phyloP scores from a whole-genome alignment of 345 rosid genomes.

The Bruguiera gymnorhiza region DNA sequence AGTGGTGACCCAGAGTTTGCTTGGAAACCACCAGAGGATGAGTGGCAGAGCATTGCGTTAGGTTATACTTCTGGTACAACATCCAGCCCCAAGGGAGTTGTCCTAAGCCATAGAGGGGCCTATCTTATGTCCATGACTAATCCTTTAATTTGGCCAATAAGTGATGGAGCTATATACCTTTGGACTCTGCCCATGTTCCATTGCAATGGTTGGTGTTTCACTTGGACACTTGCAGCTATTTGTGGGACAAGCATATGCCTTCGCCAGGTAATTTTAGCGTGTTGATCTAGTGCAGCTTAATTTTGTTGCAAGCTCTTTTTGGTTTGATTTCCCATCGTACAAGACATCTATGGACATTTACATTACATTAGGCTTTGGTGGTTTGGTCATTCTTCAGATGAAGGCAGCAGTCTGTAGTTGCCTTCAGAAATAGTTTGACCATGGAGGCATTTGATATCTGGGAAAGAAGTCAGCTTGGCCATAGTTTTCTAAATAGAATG shows the following conservation, averaged over 20 bases:
- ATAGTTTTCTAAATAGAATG: not conserved
- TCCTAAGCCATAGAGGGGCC: slow-evolving; percentile 87
- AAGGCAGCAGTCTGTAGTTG: not conserved
- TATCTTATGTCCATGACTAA: slow-evolving; percentile 67
- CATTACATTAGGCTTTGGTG: not conserved
- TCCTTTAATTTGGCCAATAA: slow-evolving; percentile 81
- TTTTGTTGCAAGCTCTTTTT: not conserved
- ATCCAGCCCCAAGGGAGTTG: slow-evolving; percentile 92
- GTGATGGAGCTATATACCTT: slow-evolving; percentile 74
- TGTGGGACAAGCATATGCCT: slow-evolving; percentile 90
- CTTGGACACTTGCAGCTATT: slow-evolving; percentile 87
- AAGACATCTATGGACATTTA: not conserved
- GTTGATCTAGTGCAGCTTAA: not conserved
- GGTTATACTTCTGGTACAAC: slow-evolving; percentile 98
- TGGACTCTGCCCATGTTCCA: slow-evolving; percentile 99
- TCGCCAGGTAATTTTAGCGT: slow-evolving; percentile 62
- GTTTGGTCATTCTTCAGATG: not conserved
- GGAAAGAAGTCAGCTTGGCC: not conserved
- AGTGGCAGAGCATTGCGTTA: slow-evolving; percentile 94
- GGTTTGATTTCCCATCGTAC: not conserved
- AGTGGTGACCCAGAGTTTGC: slow-evolving; percentile 64
- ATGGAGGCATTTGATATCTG: not conserved
- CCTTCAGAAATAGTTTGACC: not conserved
- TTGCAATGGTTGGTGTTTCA: slow-evolving; percentile 88
- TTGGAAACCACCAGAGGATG: slow-evolving; percentile 89